Evolutionary conservation across 495 filamentous ascomycete genomes (phyloP).

Genomic region (Xylaria intraflava): DNA sequence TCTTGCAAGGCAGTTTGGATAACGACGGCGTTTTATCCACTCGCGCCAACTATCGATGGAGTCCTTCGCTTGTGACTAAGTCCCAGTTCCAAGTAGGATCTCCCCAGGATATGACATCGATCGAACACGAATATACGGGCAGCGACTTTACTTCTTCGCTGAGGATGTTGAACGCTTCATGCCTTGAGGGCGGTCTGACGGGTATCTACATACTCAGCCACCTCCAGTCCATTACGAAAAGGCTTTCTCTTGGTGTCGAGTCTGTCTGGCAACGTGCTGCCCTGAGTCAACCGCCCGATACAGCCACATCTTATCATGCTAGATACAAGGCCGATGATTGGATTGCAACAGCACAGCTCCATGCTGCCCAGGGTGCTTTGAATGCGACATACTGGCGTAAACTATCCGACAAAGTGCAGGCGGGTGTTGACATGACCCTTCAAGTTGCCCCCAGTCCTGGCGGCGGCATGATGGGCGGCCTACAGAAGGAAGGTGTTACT

Average conservation of each 20-base stretch:
- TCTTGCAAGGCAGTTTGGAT: conserved; percentile 91
- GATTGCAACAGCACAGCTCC: conserved; percentile 81
- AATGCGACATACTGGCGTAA: conserved; percentile 93
- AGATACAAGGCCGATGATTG: conserved; percentile 86
- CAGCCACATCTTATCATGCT: conserved; percentile 77
- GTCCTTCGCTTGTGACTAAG: conserved; percentile 68
- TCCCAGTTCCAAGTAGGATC: conserved; percentile 68
- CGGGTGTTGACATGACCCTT: conserved; percentile 90
- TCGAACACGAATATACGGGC: conserved; percentile 92
- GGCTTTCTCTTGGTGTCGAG: conserved; percentile 82
- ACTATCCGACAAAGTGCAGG: conserved; percentile 91
- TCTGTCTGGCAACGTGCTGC: conserved; percentile 85
- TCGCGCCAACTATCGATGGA: conserved; percentile 88
- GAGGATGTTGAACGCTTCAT: conserved; percentile 89
- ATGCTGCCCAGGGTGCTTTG: conserved; percentile 73
- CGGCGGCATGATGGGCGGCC: conserved; percentile 55
- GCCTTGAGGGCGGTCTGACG: conserved; percentile 83
- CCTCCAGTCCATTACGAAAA: conserved; percentile 85
- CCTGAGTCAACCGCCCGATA: conserved; percentile 71
- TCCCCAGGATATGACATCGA: conserved; percentile 66
- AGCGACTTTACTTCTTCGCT: conserved; percentile 85
- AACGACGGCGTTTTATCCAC: conserved; percentile 77
- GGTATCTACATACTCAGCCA: conserved; percentile 95
- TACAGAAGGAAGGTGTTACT: conserved; percentile 77
- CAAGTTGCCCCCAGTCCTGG: conserved; percentile 61